Conservation (phyloP, 2,329 filamentous ascomycete species). For the Pestalotiopsis sp. region DNA sequence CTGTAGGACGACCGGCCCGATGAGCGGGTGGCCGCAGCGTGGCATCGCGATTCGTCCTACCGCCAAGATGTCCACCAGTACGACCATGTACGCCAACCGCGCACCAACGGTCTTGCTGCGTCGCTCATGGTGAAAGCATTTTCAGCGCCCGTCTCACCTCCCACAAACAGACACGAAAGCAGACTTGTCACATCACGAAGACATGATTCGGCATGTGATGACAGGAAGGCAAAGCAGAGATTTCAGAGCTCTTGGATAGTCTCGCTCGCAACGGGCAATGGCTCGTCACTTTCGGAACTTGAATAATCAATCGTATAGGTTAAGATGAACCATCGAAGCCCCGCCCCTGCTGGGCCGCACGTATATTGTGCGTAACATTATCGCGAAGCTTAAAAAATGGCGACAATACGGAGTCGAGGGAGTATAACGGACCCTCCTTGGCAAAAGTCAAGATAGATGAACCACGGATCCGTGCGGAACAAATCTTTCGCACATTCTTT, state of each 20-base stretch:
- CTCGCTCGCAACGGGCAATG: no score
- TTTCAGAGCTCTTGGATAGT: no score
- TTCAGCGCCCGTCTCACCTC: constrained; percentile 5
- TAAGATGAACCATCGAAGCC: neutral
- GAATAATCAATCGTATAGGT: no score
- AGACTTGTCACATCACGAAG: neutral
- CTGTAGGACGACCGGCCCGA: constrained; percentile 4
- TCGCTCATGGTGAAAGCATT: neutral
- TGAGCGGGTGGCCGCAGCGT: constrained; percentile 5
- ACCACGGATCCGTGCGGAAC: neutral
- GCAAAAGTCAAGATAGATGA: neutral
- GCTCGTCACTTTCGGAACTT: no score
- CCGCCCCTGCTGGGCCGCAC: neutral
- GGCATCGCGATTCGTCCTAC: constrained; percentile 1
- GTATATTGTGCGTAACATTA: neutral
- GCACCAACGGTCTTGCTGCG: neutral
- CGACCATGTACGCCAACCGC: neutral
- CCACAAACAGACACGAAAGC: constrained; percentile 7
- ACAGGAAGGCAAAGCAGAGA: neutral
- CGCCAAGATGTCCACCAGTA: neutral
- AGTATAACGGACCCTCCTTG: no score
- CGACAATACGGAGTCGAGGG: neutral
- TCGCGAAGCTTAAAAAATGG: neutral
- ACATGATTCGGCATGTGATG: neutral
- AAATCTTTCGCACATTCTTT: neutral